phyloP scores from a whole-genome alignment of 2,329 filamentous ascomycete genomes.

The Grosmannia clavigera region DNA sequence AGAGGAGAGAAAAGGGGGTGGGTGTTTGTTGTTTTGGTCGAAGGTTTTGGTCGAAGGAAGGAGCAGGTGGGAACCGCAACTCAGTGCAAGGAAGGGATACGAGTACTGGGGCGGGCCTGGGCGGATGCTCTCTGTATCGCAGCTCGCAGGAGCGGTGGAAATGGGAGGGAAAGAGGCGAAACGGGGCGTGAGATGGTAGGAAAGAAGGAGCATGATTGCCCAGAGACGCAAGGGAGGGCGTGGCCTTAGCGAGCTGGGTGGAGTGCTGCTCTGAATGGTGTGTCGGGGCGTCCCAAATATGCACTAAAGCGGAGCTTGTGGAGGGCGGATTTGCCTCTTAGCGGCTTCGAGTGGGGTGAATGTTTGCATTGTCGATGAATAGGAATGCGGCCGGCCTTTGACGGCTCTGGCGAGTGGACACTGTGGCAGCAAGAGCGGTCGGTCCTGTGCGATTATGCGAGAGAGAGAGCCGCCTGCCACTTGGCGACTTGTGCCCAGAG shows the following conservation, averaged over 20 bases:
- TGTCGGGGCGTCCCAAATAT: constrained; percentile 7
- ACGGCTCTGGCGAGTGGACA: background rate
- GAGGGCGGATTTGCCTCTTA: constrained; percentile 2
- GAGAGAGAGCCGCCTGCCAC: background rate
- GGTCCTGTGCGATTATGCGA: background rate
- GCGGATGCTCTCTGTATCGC: background rate
- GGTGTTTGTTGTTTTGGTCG: constrained; percentile 8
- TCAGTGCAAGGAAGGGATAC: background rate
- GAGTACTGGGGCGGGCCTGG: background rate
- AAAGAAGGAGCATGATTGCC: background rate
- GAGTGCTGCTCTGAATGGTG: background rate
- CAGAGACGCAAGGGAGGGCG: constrained; percentile 8
- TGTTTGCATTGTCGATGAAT: background rate
- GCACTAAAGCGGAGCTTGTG: constrained; percentile 6
- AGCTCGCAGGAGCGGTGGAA: background rate
- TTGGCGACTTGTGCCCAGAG: background rate
- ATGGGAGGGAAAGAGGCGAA: background rate
- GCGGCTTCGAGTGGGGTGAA: background rate
- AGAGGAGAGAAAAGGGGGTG: constrained; percentile 4
- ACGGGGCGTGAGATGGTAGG: background rate
- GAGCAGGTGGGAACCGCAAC: background rate
- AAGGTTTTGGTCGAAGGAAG: constrained; percentile 11
- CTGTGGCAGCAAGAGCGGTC: background rate
- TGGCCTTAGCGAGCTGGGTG: constrained; percentile 3
- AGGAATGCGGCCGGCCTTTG: background rate